phyloP scores from a whole-genome alignment of 768 basidiomycete genomes.

The Crassisporium funariophilum region DNA sequence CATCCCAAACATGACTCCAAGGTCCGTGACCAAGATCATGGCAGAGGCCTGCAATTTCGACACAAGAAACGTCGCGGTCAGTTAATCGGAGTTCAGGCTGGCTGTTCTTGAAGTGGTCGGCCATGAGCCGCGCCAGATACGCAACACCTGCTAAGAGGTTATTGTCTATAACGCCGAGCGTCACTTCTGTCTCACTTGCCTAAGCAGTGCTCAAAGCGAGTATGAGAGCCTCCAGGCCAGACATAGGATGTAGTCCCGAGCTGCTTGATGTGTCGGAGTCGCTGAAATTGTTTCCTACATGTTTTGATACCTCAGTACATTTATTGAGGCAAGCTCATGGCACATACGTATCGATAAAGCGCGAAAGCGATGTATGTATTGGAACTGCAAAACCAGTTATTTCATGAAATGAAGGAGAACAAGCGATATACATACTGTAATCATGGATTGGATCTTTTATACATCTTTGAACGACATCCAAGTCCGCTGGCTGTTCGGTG shows the following conservation, averaged over 20 bases:
- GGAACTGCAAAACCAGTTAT: slow-evolving; percentile 31
- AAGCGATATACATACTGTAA: slow-evolving; percentile 30
- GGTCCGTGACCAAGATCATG: slow-evolving; percentile 89
- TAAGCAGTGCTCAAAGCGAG: slow-evolving; percentile 83
- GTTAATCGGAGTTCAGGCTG: slow-evolving; percentile 70
- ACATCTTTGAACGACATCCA: too few relatives aligned
- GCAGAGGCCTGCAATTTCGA: slow-evolving; percentile 79
- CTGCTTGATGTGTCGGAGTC: slow-evolving; percentile 77
- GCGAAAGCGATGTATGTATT: slow-evolving; percentile 34
- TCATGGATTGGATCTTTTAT: slow-evolving; percentile 41
- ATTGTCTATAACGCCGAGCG: too few relatives aligned
- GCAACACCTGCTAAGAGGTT: slow-evolving; percentile 66
- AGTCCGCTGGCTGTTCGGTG: too few relatives aligned
- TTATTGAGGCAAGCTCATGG: too few relatives aligned
- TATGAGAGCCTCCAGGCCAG: slow-evolving; percentile 79
- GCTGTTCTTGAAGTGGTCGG: slow-evolving; percentile 50
- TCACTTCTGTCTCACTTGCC: too few relatives aligned
- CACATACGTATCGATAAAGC: slow-evolving; percentile 72
- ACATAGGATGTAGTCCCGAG: slow-evolving; percentile 77
- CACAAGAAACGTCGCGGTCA: slow-evolving; percentile 72
- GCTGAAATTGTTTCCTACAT: slow-evolving; percentile 71
- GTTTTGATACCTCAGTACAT: too few relatives aligned
- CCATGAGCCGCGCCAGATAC: slow-evolving; percentile 68
- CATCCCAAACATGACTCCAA: slow-evolving; percentile 86
- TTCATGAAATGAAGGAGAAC: slow-evolving; percentile 3